These are phyloP conservation scores for Podospora australis DNA, from an alignment of 495 filamentous ascomycete species.

Conservation along the genomic window DNA sequence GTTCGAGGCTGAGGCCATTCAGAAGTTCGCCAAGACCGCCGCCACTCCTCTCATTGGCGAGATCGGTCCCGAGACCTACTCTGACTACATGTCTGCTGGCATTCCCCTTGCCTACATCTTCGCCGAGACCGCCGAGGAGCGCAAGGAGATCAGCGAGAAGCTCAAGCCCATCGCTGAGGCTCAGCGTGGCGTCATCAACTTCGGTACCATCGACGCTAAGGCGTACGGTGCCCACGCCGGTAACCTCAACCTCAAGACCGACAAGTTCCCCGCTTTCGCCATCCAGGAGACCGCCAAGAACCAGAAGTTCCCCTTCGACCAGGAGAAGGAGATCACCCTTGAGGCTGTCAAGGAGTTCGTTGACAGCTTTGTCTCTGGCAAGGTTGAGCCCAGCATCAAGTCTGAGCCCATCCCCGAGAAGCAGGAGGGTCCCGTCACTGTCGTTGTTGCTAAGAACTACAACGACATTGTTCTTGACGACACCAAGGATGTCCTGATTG, in stretches of 20 bases:
- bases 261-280: conserved; percentile 94
- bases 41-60: conserved; percentile 92
- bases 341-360: conserved; percentile 79
- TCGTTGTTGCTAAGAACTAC: conserved; percentile 93
- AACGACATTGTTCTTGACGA: conserved; percentile 87
- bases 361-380: conserved; percentile 78
- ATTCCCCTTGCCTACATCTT: conserved; percentile 97
- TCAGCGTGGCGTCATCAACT: conserved; percentile 83
- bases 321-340: conserved; percentile 69
- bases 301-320: conserved; percentile 92
- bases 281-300: conserved; percentile 97
- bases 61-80: conserved; percentile 96
- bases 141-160: conserved; percentile 62
- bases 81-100: conserved; percentile 90
- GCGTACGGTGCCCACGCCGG: conserved; percentile 89
- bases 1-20: conserved; percentile 68
- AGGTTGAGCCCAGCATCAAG: conserved; percentile 93
- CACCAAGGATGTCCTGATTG: conserved; percentile 92
- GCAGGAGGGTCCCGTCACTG: conserved; percentile 81
- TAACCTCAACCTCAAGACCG: conserved; percentile 94
- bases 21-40: conserved; percentile 73
- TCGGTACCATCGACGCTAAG: conserved; percentile 95
- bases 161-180: conserved; percentile 61
- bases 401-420: conserved; percentile 94
- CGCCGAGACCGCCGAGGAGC: conserved; percentile 86